phyloP scores from a whole-genome alignment of 176 grass and related monocot genomes.

The Neostapfia colusana region DNA sequence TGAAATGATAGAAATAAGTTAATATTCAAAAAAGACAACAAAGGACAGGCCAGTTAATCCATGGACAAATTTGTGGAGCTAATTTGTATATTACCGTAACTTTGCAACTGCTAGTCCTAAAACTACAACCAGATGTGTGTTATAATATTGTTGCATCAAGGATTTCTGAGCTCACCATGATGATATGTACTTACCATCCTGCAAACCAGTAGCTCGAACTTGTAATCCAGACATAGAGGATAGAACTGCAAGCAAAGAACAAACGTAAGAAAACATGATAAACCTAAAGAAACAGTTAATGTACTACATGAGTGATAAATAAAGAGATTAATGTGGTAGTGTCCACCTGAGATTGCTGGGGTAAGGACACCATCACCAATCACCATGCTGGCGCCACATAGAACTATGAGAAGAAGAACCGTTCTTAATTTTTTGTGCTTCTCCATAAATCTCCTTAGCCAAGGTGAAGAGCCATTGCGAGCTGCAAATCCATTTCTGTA shows the following conservation, averaged over 20 bases:
- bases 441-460: conserved; percentile 82
- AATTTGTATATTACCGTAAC: background rate
- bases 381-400: conserved; percentile 92
- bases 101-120: background rate
- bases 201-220: conserved; percentile 64
- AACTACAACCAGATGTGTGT: background rate
- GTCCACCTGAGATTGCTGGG: conserved; percentile 89
- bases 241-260: conserved; percentile 63
- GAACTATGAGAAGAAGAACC: conserved; percentile 73
- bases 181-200: conserved; percentile 58
- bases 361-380: conserved; percentile 95
- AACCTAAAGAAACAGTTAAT: conserved; percentile 32
- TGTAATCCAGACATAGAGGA: conserved; percentile 96
- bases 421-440: conserved; percentile 77
- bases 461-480: conserved; percentile 53
- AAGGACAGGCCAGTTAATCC: background rate
- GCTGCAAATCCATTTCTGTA: conserved; percentile 52
- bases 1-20: conserved; percentile 7
- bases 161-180: conserved; percentile 12
- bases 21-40: background rate
- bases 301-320: background rate
- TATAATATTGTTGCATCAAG: background rate
- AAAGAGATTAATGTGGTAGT: conserved; percentile 6
- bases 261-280: conserved; percentile 33
- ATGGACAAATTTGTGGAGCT: conserved; percentile 2